Evolutionary conservation across 2,329 filamentous ascomycete species (phyloP), one percentile per base, ranked within the genome.

Genomic region (Fusarium musae): DNA sequence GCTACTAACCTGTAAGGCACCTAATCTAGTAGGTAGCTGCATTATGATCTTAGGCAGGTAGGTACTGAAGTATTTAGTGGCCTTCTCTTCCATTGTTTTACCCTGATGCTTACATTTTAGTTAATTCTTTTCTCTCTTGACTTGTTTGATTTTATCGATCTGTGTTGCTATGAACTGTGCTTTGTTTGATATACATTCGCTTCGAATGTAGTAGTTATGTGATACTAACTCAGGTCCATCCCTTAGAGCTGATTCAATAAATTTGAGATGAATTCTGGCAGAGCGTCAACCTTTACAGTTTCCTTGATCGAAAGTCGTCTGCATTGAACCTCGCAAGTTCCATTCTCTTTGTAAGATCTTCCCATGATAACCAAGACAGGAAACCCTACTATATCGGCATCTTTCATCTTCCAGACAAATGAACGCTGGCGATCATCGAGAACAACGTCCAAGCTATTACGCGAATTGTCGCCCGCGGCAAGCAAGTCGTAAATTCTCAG

Each of bases 331-430:
- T 97, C 95, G 42, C 93, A 88, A n/a, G 84, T 81, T 49, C 84
- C 84, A 4, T 86, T 83, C 42, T 87, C 83, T 49, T 78, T 84
- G 92, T 93, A 97, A 7, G 85, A 85, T 70, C 89, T 92, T 1
- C 96, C 96, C 37, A 98, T 81, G 4, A 98, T 87, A 17, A 98
- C 86, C 13, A 96, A 86, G 17, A 98, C 86, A 0, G 96, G 96
- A 80, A 97, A 97, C 6, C 96, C 96, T 61, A 96, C 90, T 65
- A 96, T 80, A 81, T 98, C 95, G 2, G 96, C 96, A 83, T 99
- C 96, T 42, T 90, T 91, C 79, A 98, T 85, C 81, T 97, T 98
- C 93, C 94, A 97, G 6, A 90, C 89, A 69, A 98, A 86, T 3
- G 88, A 85, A 74, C 90, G 87, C 16, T 85, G 79, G 23, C 93